A percentile compares a stretch with the other conserved stretches of the same genome.
Conservation (phyloP, 129 eudicot species). For the Smallanthus sonchifolius region DNA sequence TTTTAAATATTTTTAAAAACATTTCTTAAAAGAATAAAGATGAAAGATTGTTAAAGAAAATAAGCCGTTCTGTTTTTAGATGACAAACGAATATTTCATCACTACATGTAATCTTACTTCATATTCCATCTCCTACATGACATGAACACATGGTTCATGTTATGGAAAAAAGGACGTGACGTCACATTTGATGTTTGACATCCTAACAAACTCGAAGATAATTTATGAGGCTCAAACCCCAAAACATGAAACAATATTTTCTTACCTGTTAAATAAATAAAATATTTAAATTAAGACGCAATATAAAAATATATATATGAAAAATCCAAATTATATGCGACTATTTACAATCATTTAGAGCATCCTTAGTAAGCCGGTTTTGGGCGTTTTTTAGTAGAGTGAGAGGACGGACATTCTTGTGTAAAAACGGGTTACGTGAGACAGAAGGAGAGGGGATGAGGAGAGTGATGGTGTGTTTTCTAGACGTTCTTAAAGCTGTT, state of each 20-base stretch:
- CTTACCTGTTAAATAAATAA: neutral
- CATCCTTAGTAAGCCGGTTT: too few species aligned
- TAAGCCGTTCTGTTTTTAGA: neutral
- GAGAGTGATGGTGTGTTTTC: too few species aligned
- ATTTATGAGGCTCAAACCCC: constrained; percentile 11
- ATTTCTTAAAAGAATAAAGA: too few species aligned
- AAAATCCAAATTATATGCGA: neutral
- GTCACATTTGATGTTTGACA: constrained; percentile 24
- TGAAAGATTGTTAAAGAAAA: neutral
- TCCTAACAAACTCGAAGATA: constrained; percentile 9
- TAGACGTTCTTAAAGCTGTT: too few species aligned
- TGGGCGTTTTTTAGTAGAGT: too few species aligned
- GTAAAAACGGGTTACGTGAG: too few species aligned
- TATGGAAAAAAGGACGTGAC: constrained; percentile 1
- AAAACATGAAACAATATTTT: constrained; percentile 12
- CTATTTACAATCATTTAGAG: too few species aligned
- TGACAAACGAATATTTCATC: neutral
- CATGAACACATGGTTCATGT: constrained; percentile 22
- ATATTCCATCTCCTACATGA: neutral
- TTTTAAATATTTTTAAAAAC: too few species aligned
- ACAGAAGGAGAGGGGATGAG: too few species aligned
- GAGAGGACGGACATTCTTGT: too few species aligned
- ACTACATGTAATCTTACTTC: neutral
- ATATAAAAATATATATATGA: neutral
- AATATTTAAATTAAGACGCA: neutral